A percentile compares a stretch with the other conserved stretches of the same genome.
These are phyloP conservation scores for Penicillium thymicola DNA, from an alignment of 2,329 filamentous ascomycete genomes.

Conservation along the genomic window DNA sequence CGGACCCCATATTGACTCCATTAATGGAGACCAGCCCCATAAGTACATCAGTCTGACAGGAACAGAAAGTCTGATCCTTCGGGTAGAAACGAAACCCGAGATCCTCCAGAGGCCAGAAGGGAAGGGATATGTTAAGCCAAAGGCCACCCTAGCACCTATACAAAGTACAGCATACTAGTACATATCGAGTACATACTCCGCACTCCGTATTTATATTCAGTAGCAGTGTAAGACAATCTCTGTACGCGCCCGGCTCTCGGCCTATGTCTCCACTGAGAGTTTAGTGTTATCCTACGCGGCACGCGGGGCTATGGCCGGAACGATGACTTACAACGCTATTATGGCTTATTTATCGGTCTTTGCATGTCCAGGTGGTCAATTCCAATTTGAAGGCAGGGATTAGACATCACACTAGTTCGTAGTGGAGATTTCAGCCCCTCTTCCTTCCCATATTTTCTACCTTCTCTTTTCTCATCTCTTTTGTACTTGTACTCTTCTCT, in stretches of 20 bases:
- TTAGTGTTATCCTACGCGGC: background rate
- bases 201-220: background rate
- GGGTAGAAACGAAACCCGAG: background rate
- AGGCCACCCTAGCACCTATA: background rate
- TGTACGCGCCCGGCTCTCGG: background rate
- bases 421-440: conserved; percentile 20
- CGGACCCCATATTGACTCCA: background rate
- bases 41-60: background rate
- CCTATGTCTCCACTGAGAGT: background rate
- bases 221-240: background rate
- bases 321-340: background rate
- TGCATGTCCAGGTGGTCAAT: conserved; percentile 5
- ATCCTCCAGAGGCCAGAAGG: background rate
- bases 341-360: conserved; percentile 1
- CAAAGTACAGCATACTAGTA: background rate
- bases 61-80: background rate
- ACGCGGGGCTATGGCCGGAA: conserved; percentile 2
- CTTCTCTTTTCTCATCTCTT: background rate
- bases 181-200: background rate
- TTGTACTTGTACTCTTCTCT: background rate
- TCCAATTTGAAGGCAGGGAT: conserved; percentile 13
- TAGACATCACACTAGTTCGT: conserved; percentile 17
- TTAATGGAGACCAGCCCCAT: background rate
- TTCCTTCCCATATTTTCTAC: conserved; percentile 8
- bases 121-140: background rate